Evolutionary conservation across 2,329 filamentous ascomycete species (phyloP).

Genomic region (Fusarium buharicum): DNA sequence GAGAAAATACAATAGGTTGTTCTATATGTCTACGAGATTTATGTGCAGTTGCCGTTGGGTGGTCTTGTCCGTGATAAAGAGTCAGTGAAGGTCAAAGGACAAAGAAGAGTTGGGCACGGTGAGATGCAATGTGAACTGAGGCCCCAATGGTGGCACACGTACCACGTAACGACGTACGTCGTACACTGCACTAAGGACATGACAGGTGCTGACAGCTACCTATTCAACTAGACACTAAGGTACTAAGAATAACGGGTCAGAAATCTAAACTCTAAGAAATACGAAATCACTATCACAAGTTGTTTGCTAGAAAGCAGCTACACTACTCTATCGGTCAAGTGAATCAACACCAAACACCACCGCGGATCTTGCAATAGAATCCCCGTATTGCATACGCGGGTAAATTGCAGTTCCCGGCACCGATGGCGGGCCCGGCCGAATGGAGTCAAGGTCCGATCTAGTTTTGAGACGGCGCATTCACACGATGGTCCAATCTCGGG

Average conservation of each 20-base stretch:
- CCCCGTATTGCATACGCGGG: slow-evolving; percentile 23
- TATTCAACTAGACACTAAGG: neutral
- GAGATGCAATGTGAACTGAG: slow-evolving; percentile 25
- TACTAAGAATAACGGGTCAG: neutral
- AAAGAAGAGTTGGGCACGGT: slow-evolving; percentile 30
- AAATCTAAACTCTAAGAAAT: neutral
- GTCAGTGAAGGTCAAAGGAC: slow-evolving; percentile 3
- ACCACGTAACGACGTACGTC: slow-evolving; percentile 1
- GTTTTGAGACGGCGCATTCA: slow-evolving; percentile 9
- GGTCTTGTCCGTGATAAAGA: neutral
- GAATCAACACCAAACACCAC: slow-evolving; percentile 1
- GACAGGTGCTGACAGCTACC: neutral
- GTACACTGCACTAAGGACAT: too few species aligned
- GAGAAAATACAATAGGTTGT: neutral
- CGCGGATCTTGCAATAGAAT: slow-evolving; percentile 24
- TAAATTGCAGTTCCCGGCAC: slow-evolving; percentile 5
- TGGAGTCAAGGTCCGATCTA: slow-evolving; percentile 14
- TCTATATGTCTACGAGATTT: slow-evolving; percentile 6
- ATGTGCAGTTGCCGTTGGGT: neutral
- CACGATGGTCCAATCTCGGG: slow-evolving; percentile 16
- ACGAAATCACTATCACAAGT: neutral
- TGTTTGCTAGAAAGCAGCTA: neutral
- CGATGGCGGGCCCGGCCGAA: slow-evolving; percentile 30
- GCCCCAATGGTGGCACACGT: slow-evolving; percentile 37
- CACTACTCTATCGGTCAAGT: neutral